A percentile compares a stretch with the other conserved stretches of the same genome.
phyloP scores from a whole-genome alignment of 2,329 filamentous ascomycete species.

The Pseudocercospora ulei region DNA sequence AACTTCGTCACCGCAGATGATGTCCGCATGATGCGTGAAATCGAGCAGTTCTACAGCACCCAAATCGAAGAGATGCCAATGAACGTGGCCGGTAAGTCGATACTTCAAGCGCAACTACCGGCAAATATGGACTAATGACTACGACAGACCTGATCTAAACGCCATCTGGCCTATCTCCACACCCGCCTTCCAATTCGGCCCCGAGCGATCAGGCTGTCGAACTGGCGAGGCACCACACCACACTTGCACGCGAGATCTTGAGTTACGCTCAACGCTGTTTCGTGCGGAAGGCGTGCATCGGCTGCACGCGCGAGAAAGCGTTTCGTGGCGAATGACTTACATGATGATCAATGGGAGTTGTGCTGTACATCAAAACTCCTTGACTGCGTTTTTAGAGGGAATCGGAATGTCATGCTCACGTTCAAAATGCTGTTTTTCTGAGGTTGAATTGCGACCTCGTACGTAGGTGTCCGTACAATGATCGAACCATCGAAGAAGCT shows the following conservation, averaged over 20 bases:
- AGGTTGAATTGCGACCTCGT: slow-evolving; percentile 31
- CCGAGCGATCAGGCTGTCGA: slow-evolving; percentile 17
- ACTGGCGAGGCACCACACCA: slow-evolving; percentile 18
- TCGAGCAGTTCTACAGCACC: slow-evolving; percentile 99
- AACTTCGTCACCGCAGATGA: slow-evolving; percentile 99
- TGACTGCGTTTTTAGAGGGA: slow-evolving; percentile 28
- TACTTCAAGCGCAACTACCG: neutral
- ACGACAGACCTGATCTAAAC: slow-evolving; percentile 36
- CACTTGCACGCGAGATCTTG: slow-evolving; percentile 18
- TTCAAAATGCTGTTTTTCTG: slow-evolving; percentile 29
- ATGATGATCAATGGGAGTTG: slow-evolving; percentile 22
- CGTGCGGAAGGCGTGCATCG: slow-evolving; percentile 20
- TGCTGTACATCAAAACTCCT: slow-evolving; percentile 27
- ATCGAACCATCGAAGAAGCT: slow-evolving; percentile 16
- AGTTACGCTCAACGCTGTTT: slow-evolving; percentile 17
- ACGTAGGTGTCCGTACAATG: slow-evolving; percentile 28
- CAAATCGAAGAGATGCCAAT: slow-evolving; percentile 99
- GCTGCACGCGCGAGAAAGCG: slow-evolving; percentile 18
- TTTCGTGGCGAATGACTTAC: slow-evolving; percentile 26
- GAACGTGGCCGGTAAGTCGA: slow-evolving; percentile 58
- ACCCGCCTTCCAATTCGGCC: slow-evolving; percentile 23
- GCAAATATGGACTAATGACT: slow-evolving; percentile 35
- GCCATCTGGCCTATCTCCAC: slow-evolving; percentile 15
- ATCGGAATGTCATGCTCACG: slow-evolving; percentile 25
- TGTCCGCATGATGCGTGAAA: slow-evolving; percentile 99